Percentiles rank a stretch among this genome's conserved stretches.
These are phyloP conservation scores for Sambucus nigra DNA, from an alignment of 129 eudicot genomes.

Conservation along the genomic window DNA sequence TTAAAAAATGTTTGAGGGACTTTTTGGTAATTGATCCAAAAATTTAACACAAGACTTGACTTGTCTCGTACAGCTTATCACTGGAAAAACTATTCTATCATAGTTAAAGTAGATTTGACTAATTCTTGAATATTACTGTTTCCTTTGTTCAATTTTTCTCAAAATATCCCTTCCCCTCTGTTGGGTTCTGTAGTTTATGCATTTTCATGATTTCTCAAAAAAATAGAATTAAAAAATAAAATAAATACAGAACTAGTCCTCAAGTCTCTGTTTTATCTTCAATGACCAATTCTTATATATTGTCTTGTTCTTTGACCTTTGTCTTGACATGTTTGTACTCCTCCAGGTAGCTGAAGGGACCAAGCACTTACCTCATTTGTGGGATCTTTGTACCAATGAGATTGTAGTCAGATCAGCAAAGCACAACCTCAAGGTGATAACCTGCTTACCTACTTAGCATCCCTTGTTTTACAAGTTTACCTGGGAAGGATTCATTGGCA, in stretches of 20 bases:
- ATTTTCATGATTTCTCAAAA: no score
- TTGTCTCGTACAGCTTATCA: no score
- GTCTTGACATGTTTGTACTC: neutral
- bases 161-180: no score
- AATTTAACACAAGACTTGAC: no score
- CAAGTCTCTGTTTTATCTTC: neutral
- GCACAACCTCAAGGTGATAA: slow-evolving; percentile 75
- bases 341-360: slow-evolving; percentile 89
- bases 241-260: neutral
- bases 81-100: no score
- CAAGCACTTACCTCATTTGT: slow-evolving; percentile 83
- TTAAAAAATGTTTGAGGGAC: no score
- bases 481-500: neutral
- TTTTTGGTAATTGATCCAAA: no score
- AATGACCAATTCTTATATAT: neutral
- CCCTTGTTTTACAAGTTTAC: neutral
- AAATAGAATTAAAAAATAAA: neutral
- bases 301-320: neutral
- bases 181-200: no score
- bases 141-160: no score
- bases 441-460: neutral
- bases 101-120: no score
- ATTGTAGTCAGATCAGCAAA: slow-evolving; percentile 88
- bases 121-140: no score
- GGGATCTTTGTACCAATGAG: slow-evolving; percentile 89